A percentile compares a stretch with the other conserved stretches of the same genome.
These are phyloP conservation scores for Piper betle DNA, from an alignment of 164 flowering plant genomes.

Conservation along the genomic window DNA sequence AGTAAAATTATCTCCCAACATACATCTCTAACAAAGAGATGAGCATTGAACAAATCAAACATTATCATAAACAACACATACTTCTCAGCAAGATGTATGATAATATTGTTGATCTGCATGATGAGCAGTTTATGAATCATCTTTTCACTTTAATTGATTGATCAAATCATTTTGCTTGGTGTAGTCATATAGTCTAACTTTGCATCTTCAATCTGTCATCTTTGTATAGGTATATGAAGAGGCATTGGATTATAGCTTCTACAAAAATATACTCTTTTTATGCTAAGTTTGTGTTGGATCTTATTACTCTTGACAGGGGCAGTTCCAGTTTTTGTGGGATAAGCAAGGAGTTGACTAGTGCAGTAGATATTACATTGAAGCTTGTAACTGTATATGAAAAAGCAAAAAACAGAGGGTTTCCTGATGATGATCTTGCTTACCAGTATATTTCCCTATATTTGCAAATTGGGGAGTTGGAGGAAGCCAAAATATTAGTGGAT, in stretches of 20 bases:
- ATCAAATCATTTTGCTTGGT: background rate
- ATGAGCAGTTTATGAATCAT: background rate
- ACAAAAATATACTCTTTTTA: slow-evolving; percentile 39
- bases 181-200: background rate
- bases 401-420: slow-evolving; percentile 53
- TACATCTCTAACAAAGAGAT: too few species aligned
- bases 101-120: background rate
- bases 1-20: too few species aligned
- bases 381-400: slow-evolving; percentile 48
- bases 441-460: slow-evolving; percentile 45
- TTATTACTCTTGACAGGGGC: slow-evolving; percentile 19
- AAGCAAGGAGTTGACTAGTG: slow-evolving; percentile 7
- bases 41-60: background rate
- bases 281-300: slow-evolving; percentile 47
- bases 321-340: slow-evolving; percentile 11
- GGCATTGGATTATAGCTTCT: slow-evolving; percentile 47
- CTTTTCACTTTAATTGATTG: background rate
- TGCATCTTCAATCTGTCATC: background rate
- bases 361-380: slow-evolving; percentile 22
- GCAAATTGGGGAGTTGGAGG: slow-evolving; percentile 9
- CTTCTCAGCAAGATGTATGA: background rate
- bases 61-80: background rate
- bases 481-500: too few species aligned
- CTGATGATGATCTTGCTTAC: slow-evolving; percentile 74
- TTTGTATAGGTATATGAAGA: slow-evolving; percentile 19